A percentile compares a stretch with the other conserved stretches of the same genome.
Conservation (phyloP, 768 basidiomycete species). For the Suillus fuscotomentosus region DNA sequence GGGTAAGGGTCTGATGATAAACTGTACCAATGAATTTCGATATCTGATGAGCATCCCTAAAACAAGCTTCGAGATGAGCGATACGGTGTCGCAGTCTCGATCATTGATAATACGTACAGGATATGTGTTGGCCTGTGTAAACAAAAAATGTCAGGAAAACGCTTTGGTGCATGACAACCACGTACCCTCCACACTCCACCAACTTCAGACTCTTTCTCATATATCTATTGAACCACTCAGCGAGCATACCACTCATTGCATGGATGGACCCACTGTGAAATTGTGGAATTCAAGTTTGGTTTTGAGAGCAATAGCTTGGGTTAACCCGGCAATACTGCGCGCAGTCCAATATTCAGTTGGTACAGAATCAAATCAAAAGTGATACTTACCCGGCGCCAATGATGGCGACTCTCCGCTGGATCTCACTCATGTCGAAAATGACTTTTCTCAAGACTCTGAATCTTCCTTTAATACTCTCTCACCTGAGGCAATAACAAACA, state of each 20-base stretch:
- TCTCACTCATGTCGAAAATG: background rate
- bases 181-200: conserved; percentile 55
- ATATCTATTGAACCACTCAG: conserved; percentile 35
- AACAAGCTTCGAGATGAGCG: background rate
- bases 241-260: background rate
- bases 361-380: background rate
- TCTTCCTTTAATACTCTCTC: background rate
- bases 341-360: background rate
- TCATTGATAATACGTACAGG: conserved; percentile 9
- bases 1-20: conserved; percentile 46
- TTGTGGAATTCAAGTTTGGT: conserved; percentile 35
- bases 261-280: conserved; percentile 35
- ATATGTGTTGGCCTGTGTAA: conserved; percentile 26
- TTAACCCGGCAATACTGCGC: conserved; percentile 39
- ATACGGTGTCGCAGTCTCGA: background rate
- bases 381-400: conserved; percentile 19
- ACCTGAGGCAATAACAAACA: too few species aligned
- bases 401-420: conserved; percentile 15
- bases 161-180: conserved; percentile 3
- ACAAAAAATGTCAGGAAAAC: background rate
- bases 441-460: background rate
- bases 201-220: conserved; percentile 42
- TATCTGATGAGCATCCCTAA: conserved; percentile 46
- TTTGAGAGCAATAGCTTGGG: conserved; percentile 43
- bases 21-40: conserved; percentile 41